These are phyloP conservation scores for Lodderomyces pseudojiufengensis DNA, from an alignment of 1,139 yeast genomes.

Conservation along the genomic window DNA sequence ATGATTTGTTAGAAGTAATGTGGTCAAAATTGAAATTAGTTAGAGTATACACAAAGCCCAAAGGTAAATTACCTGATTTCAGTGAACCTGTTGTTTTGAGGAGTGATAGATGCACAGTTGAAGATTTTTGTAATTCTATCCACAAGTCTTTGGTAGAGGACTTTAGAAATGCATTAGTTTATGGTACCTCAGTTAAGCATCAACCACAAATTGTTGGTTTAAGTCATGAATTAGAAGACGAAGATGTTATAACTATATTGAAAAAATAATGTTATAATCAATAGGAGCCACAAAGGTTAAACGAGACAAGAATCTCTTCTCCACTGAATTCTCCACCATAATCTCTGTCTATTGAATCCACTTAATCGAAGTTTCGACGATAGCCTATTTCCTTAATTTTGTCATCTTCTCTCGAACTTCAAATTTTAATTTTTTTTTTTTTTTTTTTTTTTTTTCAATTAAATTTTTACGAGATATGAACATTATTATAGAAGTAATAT, in stretches of 20 bases:
- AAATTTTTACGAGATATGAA: too few relatives aligned
- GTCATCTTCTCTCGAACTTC: too few relatives aligned
- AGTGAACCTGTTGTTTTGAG: slow-evolving; percentile 90
- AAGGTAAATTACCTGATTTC: slow-evolving; percentile 91
- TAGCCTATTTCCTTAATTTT: too few relatives aligned
- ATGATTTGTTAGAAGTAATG: slow-evolving; percentile 89
- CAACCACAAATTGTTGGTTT: slow-evolving; percentile 98
- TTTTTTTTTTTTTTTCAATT: too few relatives aligned
- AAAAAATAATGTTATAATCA: too few relatives aligned
- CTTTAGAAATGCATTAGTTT: slow-evolving; percentile 87
- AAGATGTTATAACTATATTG: slow-evolving; percentile 93
- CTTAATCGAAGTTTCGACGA: too few relatives aligned
- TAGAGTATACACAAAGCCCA: slow-evolving; percentile 95
- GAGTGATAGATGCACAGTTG: slow-evolving; percentile 77
- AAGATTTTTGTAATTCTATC: slow-evolving; percentile 94
- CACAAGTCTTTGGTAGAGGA: slow-evolving; percentile 93
- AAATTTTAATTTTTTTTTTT: too few relatives aligned
- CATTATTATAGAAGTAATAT: too few relatives aligned
- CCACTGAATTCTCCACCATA: too few relatives aligned
- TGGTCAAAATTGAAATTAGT: slow-evolving; percentile 89
- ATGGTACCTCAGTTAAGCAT: slow-evolving; percentile 90
- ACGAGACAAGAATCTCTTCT: too few relatives aligned
- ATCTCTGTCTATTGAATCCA: too few relatives aligned
- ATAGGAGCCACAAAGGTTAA: too few relatives aligned
- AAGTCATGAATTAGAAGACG: slow-evolving; percentile 78